Evolutionary conservation across 768 basidiomycete genomes (phyloP), one percentile per base, ranked within the genome.

Genomic region (Kwoniella botswanensis): DNA sequence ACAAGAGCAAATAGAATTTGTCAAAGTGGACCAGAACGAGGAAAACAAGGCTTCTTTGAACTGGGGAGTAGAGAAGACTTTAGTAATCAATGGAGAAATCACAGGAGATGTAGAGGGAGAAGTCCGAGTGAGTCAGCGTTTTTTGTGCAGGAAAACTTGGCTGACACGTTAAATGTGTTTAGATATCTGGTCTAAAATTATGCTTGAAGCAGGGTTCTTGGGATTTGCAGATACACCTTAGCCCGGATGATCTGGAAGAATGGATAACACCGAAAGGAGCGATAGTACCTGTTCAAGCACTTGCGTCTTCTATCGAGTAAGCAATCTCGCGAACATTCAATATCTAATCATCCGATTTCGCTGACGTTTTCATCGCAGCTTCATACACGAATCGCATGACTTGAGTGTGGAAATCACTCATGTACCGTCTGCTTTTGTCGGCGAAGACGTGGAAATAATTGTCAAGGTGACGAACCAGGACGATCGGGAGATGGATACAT

Each of bases 391-490:
- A 22, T 86, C 89, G 0, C 92, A 92, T 71, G 82, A 83, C 0
- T 76, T 96, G 3, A 75, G 83, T 4, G 84, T 92, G 21, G 84
- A 85, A 0, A 79, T 94, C 56, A 81, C 85, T 1, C 90, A 93
- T 68, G 84, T 87, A 0, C 82, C 87, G 1, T 91, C 92, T 0
- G 93, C 93, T 0, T 92, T 90, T 80, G 82, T 96, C 44, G 90
- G 92, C 71, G 95, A 97, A 81, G 86, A 88, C 56, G 92, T 91
- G 77, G 90, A 91, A 0, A 90, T 98, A 74, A 79, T 81, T 12
- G 85, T 98, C 53, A 86, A 88, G 57, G 86, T 96, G 15, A 88
- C 84, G 4, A 97, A 94, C 78, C 77, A 84, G 4, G 94, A 97
- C 79, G 88, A 88, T 57, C 86, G 89, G 21, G 86, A 89, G 26